Conservation (phyloP, 2,329 filamentous ascomycete genomes). For the Trichoderma simmonsii region DNA sequence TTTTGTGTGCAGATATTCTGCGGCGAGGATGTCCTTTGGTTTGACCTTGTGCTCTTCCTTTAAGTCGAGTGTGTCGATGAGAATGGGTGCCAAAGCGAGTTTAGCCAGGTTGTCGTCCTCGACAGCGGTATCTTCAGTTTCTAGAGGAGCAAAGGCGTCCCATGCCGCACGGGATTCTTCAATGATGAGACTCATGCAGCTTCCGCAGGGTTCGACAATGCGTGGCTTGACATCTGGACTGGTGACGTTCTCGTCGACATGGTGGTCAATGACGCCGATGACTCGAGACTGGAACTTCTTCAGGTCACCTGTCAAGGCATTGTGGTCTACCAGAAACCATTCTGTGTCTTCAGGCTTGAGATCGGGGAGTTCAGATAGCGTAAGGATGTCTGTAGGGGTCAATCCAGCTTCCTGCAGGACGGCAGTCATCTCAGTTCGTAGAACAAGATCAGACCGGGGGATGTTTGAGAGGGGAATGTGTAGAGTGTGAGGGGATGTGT, state of each 20-base stretch:
- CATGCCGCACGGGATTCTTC: slow-evolving; percentile 57
- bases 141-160: slow-evolving; percentile 45
- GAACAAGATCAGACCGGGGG: slow-evolving; percentile 60
- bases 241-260: slow-evolving; percentile 65
- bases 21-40: slow-evolving; percentile 56
- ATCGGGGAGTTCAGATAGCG: slow-evolving; percentile 47
- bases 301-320: slow-evolving; percentile 63
- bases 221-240: slow-evolving; percentile 48
- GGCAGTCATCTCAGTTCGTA: slow-evolving; percentile 70
- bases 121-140: slow-evolving; percentile 27
- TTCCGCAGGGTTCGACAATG: slow-evolving; percentile 64
- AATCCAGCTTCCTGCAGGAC: slow-evolving; percentile 62
- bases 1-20: slow-evolving; percentile 54
- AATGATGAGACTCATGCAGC: slow-evolving; percentile 69
- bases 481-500: slow-evolving; percentile 50
- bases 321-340: slow-evolving; percentile 80
- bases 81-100: slow-evolving; percentile 65
- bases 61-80: slow-evolving; percentile 71
- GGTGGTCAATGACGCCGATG: slow-evolving; percentile 71
- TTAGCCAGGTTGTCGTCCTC: slow-evolving; percentile 60
- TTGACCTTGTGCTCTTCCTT: slow-evolving; percentile 62
- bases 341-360: slow-evolving; percentile 54
- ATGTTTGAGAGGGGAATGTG: slow-evolving; percentile 75
- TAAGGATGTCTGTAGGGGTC: slow-evolving; percentile 60
- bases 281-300: slow-evolving; percentile 51